A percentile compares a stretch with the other conserved stretches of the same genome.
phyloP scores from a whole-genome alignment of 2,329 filamentous ascomycete species.

The Penicillium sp. region DNA sequence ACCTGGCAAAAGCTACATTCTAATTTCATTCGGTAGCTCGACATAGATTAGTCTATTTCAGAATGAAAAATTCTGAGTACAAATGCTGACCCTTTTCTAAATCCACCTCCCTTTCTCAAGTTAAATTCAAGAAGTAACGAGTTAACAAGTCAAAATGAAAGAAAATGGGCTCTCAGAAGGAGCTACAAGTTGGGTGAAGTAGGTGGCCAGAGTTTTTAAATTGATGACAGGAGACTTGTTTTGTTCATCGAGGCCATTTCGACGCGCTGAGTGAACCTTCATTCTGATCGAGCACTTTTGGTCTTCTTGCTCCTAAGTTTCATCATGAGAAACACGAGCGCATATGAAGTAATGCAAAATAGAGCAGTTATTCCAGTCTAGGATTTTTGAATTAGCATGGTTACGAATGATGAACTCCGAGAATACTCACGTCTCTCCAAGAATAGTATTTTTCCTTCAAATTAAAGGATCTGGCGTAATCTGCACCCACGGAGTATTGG shows the following conservation, averaged over 20 bases:
- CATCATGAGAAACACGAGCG: constrained; percentile 53
- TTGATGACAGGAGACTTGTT: too few species aligned
- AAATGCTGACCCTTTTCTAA: too few species aligned
- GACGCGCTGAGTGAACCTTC: background rate
- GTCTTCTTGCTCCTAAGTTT: constrained; percentile 54
- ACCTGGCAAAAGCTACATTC: constrained; percentile 46
- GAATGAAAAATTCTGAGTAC: too few species aligned
- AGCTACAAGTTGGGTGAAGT: too few species aligned
- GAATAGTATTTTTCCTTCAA: constrained; percentile 38
- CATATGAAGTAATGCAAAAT: constrained; percentile 50
- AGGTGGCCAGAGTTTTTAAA: too few species aligned
- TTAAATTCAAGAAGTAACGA: too few species aligned
- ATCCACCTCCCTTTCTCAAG: too few species aligned
- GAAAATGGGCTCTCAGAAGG: too few species aligned
- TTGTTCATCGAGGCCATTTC: too few species aligned
- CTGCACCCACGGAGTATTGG: constrained; percentile 35
- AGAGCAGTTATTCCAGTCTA: constrained; percentile 49
- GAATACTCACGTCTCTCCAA: constrained; percentile 41
- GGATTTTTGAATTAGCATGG: too few species aligned
- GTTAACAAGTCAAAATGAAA: too few species aligned
- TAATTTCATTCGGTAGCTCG: constrained; percentile 25
- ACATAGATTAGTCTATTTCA: too few species aligned
- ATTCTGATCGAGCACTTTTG: constrained; percentile 47
- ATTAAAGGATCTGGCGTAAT: constrained; percentile 41
- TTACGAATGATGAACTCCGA: background rate